Percentiles rank a stretch among this genome's conserved stretches.
These are phyloP conservation scores for Diutina pseudorugosa DNA, from an alignment of 1,139 yeast species.

Conservation along the genomic window DNA sequence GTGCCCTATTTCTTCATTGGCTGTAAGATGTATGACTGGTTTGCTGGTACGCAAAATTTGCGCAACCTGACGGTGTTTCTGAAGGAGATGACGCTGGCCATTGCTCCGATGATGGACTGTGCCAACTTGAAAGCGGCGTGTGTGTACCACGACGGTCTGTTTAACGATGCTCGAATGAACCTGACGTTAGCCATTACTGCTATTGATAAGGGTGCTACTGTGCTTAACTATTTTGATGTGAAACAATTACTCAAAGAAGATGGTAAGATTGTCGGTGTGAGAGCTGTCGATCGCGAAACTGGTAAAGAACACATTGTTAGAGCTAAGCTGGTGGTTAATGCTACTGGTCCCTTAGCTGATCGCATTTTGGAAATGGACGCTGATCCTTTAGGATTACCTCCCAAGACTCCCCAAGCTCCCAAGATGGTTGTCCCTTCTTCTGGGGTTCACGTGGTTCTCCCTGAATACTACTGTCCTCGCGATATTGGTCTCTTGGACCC, in stretches of 20 bases:
- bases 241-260: constrained; percentile 52
- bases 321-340: constrained; percentile 75
- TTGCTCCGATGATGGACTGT: constrained; percentile 82
- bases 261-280: constrained; percentile 59
- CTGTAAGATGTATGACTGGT: constrained; percentile 83
- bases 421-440: constrained; percentile 89
- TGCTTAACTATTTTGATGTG: constrained; percentile 78
- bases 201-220: constrained; percentile 78
- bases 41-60: constrained; percentile 84
- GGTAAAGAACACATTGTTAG: constrained; percentile 45
- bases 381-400: constrained; percentile 53
- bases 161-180: constrained; percentile 88
- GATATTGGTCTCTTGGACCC: constrained; percentile 88
- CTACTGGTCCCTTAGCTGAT: constrained; percentile 93
- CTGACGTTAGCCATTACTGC: constrained; percentile 81
- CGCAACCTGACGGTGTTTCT: constrained; percentile 68
- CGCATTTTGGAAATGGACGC: constrained; percentile 78
- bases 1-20: constrained; percentile 91
- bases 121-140: constrained; percentile 78
- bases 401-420: constrained; percentile 33
- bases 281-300: constrained; percentile 65
- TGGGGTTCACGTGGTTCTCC: constrained; percentile 87
- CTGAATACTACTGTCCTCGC: constrained; percentile 85
- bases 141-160: constrained; percentile 91
- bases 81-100: constrained; percentile 52